Evolutionary conservation across 306 rosid species (phyloP), one percentile per base, ranked within the genome.

Genomic region (Trichosanthes truncata): DNA sequence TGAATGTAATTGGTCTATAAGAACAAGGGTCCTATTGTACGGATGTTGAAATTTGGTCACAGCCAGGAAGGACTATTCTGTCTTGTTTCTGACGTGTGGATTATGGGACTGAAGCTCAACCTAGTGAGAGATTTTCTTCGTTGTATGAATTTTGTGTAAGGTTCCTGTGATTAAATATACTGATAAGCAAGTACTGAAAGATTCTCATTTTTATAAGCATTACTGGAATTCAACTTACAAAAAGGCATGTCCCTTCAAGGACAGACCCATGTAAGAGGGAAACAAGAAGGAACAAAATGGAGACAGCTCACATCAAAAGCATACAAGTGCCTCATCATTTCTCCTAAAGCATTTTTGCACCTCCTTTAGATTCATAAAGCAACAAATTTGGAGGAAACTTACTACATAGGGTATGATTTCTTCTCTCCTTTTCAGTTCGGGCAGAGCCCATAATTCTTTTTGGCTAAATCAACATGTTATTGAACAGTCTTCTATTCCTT

Each of bases 291-390:
- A 45, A 45, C 78, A 73, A 25, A 48, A 73, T 73, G 43, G 23
- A 31, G 78, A 49, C 78, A 73, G 59, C 60, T 8, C 14, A 51
- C 63, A 52, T 51, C 62, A 52, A 33, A 74, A 74, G 48, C 63
- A 51, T 52, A 51, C 78, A 51, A 33, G 31, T 9, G 31, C 17
- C 78, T 31, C 78, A 74, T 74, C 63, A 51, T 74, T 74, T 53
- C 46, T 74, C 48, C 31, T 74, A 52, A 33, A 25, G 55, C 76
- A 71, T 10, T 71, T 29, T 67, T 67, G 46, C 35, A 14, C 59
- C 23, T 74, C 46, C 55, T 51, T 51, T 74, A 18, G 43, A 18
- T 36, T 7, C 26, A 29, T 12, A 73, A 48, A 73, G 60, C 40
- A 48, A 46, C 57, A 25, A 71, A 25, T 41, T 21, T 45, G 77